Base-by-base conservation (phyloP, 176 grass and related monocot genomes). In the Musa schizocarpa region DNA sequence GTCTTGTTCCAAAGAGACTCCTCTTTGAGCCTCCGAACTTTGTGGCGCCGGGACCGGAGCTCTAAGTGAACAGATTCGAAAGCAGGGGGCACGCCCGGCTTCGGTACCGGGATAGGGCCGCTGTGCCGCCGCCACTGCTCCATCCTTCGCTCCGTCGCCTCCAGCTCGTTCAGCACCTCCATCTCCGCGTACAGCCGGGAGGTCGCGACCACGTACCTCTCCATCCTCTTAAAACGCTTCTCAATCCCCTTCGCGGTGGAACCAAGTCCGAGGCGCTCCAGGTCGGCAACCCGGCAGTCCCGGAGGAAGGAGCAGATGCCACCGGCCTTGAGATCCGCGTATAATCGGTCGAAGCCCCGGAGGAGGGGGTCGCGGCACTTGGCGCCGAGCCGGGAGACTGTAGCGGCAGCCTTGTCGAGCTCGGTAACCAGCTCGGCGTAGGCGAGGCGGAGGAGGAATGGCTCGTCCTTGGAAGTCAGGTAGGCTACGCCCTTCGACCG, bases 91-190 rank as follows among this genome's bases (percentile, higher is more conserved):
- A 50, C 72, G 14, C 77, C 43, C 51, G 78, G 22, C 48, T 80
- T 19, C 49, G 87, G 84, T 26, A 76, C 58, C 16, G 79, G 85
- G 76, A 92, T 96, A 5, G 89, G 89, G 14, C 92, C 87, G 73
- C 87, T 96, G 79, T 89, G 83, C 73, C 63, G 73, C 80, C 52
- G 89, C 89, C 92, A 88, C 58, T 79, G 70, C 51, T 52, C 85
- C 82, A 96, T 92, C 85, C 74, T 88, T 55, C 82, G 79, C 78
- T 96, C 85, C 23, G 87, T 86, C 13, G 87, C 85, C 64, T 96
- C 89, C 50, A 92, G 69, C 66, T 92, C 87, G 49, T 82, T 71
- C 57, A 96, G 76, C 74, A 73, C 63, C 64, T 92, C 89, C 92
- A 96, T 96, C 87, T 92, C 92, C 65, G 55, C 25, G 68, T 90